Conservation (phyloP, 2,329 filamentous ascomycete species). For the Botrytis deweyae region DNA sequence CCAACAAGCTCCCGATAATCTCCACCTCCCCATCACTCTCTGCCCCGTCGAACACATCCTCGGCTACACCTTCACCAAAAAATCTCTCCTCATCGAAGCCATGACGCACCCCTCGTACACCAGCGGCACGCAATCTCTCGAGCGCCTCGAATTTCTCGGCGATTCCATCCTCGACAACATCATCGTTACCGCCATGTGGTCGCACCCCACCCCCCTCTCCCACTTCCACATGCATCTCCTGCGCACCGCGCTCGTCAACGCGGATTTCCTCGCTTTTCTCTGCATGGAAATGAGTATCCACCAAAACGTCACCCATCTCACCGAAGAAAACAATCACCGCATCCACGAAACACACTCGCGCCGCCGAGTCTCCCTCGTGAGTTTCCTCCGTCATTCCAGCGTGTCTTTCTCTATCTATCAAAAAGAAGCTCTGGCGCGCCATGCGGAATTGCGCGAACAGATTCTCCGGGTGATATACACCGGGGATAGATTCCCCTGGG, state of each 20-base stretch:
- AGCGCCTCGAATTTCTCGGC: slow-evolving; percentile 84
- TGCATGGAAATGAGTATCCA: slow-evolving; percentile 57
- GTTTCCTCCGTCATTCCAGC: slow-evolving; percentile 64
- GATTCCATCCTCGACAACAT: slow-evolving; percentile 82
- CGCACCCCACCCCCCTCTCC: slow-evolving; percentile 47
- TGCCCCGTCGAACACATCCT: slow-evolving; percentile 62
- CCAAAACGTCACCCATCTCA: slow-evolving; percentile 37
- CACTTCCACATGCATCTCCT: slow-evolving; percentile 71
- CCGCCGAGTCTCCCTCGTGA: slow-evolving; percentile 52
- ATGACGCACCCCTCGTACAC: slow-evolving; percentile 71
- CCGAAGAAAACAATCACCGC: not conserved
- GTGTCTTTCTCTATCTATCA: slow-evolving; percentile 50
- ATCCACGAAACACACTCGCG: slow-evolving; percentile 21
- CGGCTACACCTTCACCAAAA: slow-evolving; percentile 69
- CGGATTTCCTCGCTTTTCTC: slow-evolving; percentile 74
- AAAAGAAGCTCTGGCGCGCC: slow-evolving; percentile 24
- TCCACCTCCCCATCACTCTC: slow-evolving; percentile 42
- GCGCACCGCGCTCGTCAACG: slow-evolving; percentile 76
- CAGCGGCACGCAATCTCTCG: slow-evolving; percentile 52
- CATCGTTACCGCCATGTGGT: slow-evolving; percentile 59
- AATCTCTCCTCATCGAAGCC: slow-evolving; percentile 70
- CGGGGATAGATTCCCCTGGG: slow-evolving; percentile 71
- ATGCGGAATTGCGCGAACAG: slow-evolving; percentile 45
- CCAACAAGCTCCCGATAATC: slow-evolving; percentile 40
- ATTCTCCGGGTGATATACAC: slow-evolving; percentile 52